Base-by-base conservation (phyloP, 495 filamentous ascomycete genomes). In the Astrocystis sublimbata region DNA sequence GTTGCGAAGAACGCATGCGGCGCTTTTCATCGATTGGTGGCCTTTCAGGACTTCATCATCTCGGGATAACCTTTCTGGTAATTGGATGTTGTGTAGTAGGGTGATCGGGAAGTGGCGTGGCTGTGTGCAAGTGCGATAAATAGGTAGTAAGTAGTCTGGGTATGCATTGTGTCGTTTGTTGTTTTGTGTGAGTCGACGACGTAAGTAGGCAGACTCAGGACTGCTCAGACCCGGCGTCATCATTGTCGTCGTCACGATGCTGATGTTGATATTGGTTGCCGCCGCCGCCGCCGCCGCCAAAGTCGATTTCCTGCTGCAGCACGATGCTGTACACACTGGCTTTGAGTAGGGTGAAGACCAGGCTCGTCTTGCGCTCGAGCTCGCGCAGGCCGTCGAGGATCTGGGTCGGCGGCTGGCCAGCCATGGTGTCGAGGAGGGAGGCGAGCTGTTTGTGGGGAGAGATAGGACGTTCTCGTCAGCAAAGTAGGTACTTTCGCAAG, bases 251-350 rank as follows among this genome's bases (percentile, higher is more conserved):
- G 26, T 57, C 63, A 3, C 56, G 50, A 19, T 64, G 41, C 19
- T 85, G 80, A 70, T 87, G 46, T 5, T 49, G 46, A 15, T n/a
- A n/a, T n/a, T n/a, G n/a, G n/a, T n/a, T n/a, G n/a, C n/a, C n/a
- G n/a, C n/a, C n/a, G n/a, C n/a, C n/a, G n/a, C n/a, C n/a, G n/a
- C 30, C 26, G 13, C 43, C 86, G 59, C 88, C 85, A 69, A 78
- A 81, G 63, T 82, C 86, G 59, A 96, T 94, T 84, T 97, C 89
- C 81, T 97, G 92, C 82, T 98, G 92, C 79, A 98, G 74, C 66
- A 98, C 92, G 80, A 98, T 97, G 72, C 89, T 94, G 75, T 98
- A 98, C 51, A 98, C 94, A 75, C 93, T 97, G 33, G 94, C 93
- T 79, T 98, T 98, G 71, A 98, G 81, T 71, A 97, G 71, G 61